Conservation (phyloP, 78 protist species). For the Anaeramoeba flamelloides region DNA sequence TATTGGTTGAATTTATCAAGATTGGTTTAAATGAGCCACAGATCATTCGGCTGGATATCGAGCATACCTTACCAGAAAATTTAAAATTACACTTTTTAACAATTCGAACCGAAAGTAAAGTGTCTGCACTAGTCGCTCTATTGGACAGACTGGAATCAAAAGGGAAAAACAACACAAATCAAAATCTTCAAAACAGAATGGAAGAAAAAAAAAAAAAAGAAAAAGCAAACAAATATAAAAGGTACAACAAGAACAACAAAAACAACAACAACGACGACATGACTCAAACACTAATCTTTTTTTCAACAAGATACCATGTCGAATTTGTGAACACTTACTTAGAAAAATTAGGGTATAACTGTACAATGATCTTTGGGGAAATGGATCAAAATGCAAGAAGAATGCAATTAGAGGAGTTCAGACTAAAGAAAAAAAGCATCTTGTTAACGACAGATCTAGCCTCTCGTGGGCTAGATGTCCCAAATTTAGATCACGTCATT, state of each 20-base stretch:
- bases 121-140: background rate
- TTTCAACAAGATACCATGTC: background rate
- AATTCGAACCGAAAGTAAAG: background rate
- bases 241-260: background rate
- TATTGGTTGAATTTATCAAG: constrained; percentile 63
- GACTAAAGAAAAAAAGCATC: background rate
- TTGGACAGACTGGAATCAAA: background rate
- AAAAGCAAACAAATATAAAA: background rate
- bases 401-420: background rate
- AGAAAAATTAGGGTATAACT: background rate
- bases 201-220: too few relatives aligned
- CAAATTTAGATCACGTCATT: constrained; percentile 87
- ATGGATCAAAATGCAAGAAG: background rate
- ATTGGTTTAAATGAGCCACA: constrained; percentile 23
- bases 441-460: background rate
- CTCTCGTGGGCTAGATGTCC: constrained; percentile 59
- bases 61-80: background rate
- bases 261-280: background rate
- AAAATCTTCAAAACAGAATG: background rate
- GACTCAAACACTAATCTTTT: background rate
- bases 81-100: background rate
- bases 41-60: background rate
- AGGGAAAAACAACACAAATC: background rate
- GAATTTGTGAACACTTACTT: background rate
- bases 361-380: background rate